A percentile compares a stretch with the other conserved stretches of the same genome.
Conservation (phyloP, 768 basidiomycete species). For the Lactifluus subvellereus region DNA sequence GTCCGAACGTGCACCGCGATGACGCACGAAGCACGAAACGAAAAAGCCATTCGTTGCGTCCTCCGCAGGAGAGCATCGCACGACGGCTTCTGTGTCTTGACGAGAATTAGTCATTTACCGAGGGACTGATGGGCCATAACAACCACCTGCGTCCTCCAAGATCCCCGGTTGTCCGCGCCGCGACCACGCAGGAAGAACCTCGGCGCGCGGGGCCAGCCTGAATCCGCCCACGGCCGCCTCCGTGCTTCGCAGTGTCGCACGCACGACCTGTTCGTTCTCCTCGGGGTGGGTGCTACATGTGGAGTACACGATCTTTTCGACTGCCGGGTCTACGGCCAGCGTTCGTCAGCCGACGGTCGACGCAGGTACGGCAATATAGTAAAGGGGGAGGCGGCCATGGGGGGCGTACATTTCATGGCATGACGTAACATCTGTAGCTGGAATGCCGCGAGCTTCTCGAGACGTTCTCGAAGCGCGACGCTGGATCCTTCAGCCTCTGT, state of each 20-base stretch:
- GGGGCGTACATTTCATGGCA: slow-evolving; percentile 78
- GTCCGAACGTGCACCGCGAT: neutral
- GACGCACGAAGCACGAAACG: slow-evolving; percentile 81
- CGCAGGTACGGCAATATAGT: no score
- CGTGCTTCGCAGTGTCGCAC: slow-evolving; percentile 60
- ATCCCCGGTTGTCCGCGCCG: slow-evolving; percentile 70
- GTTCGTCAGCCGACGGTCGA: neutral
- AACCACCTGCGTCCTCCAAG: slow-evolving; percentile 35
- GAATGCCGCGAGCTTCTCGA: slow-evolving; percentile 80
- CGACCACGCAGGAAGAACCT: slow-evolving; percentile 78
- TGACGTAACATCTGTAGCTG: slow-evolving; percentile 89
- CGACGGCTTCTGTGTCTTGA: slow-evolving; percentile 44
- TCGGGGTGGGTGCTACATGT: slow-evolving; percentile 92
- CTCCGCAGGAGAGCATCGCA: slow-evolving; percentile 73
- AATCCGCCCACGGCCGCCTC: slow-evolving; percentile 62
- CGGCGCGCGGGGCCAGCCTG: slow-evolving; percentile 53
- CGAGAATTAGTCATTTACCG: neutral
- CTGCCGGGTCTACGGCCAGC: slow-evolving; percentile 56
- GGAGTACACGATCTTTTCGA: slow-evolving; percentile 84
- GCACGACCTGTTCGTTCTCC: slow-evolving; percentile 92
- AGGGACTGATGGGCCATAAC: neutral
- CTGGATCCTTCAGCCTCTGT: slow-evolving; percentile 48
- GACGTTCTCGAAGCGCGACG: slow-evolving; percentile 55
- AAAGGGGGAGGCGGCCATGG: no score
- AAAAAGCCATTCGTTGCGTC: slow-evolving; percentile 97